Evolutionary conservation across 1,284 basidiomycete species (phyloP), one percentile per base, ranked within the genome.

Genomic region (Anthracocystis walkeri): DNA sequence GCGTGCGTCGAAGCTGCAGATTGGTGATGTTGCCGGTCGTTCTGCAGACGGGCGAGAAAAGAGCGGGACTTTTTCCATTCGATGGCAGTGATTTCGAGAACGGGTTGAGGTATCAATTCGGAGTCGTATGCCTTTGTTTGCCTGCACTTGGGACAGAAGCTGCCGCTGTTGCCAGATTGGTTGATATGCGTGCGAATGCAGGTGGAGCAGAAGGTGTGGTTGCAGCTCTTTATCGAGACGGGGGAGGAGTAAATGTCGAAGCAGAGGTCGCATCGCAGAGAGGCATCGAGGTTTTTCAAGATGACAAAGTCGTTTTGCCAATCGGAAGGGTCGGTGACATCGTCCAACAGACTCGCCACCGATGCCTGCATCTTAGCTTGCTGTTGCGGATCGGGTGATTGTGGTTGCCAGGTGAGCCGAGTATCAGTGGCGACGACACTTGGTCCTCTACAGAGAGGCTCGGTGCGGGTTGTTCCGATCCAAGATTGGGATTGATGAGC

Each of bases 171-270:
- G 25, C 79, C 77, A 3, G 80, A 67, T 58, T 84, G 81, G 46
- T 84, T 84, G 70, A 84, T 83, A 50, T 81, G 78, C 14, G 70
- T 81, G 20, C 82, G 81, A 14, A 84, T 81, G 60, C 82, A 84
- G 12, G 64, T 59, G 14, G 81, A 83, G 77, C 82, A 84, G 48
- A 82, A 84, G 14, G 77, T 62, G 51, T 84, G 82, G 21, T 65
- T 44, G 52, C 82, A 84, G 57, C 76, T 79, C 49, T 75, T 76
- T 45, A 84, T 54, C 12, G 79, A 75, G 27, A 84, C 82, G 11
- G 82, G 82, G 2, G 81, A 81, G 0, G 72, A 75, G 57, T 77
- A 80, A 33, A 84, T 79, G 57, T 81, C 81, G 31, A 76, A 82
- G 75, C 82, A 84, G 4, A 84, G 66, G 31, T 79, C 77, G 59